Evolutionary conservation across 148 eudicot genomes (phyloP).

Genomic region (Rhododendron simsii): DNA sequence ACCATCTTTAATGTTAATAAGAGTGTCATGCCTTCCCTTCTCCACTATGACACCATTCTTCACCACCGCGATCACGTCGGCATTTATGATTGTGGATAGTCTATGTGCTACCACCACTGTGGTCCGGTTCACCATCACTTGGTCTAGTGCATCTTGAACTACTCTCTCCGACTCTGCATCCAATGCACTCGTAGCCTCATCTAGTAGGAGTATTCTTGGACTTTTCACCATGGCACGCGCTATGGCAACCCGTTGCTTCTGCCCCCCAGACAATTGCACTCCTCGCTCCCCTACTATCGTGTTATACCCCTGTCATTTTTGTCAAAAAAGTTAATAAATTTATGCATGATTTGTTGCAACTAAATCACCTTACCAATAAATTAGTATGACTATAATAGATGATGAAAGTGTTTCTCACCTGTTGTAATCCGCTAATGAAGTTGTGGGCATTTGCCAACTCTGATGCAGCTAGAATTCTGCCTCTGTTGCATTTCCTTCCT

Average conservation of each 20-base stretch:
- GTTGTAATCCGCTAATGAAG: slow-evolving; percentile 56
- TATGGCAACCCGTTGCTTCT: slow-evolving; percentile 74
- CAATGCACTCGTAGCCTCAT: slow-evolving; percentile 81
- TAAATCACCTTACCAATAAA: background rate
- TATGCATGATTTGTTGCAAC: background rate
- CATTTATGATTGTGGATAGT: slow-evolving; percentile 58
- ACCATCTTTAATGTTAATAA: slow-evolving; percentile 51
- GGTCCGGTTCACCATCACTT: slow-evolving; percentile 61
- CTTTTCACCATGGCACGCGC: slow-evolving; percentile 72
- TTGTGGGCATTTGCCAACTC: slow-evolving; percentile 74
- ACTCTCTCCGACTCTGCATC: slow-evolving; percentile 70
- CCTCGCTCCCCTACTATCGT: slow-evolving; percentile 75
- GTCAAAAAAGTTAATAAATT: background rate
- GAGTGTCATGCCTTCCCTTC: slow-evolving; percentile 60
- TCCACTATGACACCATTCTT: slow-evolving; percentile 65
- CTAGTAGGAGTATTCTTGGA: slow-evolving; percentile 55
- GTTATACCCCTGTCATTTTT: slow-evolving; percentile 52
- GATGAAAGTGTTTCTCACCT: slow-evolving; percentile 24
- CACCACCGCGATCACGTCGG: slow-evolving; percentile 57
- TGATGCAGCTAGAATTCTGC: slow-evolving; percentile 60
- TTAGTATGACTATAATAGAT: background rate
- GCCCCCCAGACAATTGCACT: slow-evolving; percentile 70
- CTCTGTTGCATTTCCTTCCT: slow-evolving; percentile 57
- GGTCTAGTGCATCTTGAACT: slow-evolving; percentile 67
- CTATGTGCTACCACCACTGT: slow-evolving; percentile 68